Conservation (phyloP, 2,329 filamentous ascomycete species). For the Fusarium aywerte region DNA sequence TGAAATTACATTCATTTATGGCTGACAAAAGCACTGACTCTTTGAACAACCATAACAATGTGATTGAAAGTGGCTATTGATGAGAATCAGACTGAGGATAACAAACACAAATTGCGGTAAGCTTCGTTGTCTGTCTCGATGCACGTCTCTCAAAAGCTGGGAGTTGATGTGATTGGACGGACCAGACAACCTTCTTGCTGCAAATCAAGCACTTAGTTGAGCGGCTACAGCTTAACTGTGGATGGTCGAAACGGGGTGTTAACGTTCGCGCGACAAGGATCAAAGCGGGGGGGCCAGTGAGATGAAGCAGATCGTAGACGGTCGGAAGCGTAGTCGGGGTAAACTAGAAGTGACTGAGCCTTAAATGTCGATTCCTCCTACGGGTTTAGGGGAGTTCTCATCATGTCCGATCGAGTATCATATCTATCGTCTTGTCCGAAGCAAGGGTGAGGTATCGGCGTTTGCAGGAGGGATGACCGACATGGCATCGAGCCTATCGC, state of each 20-base stretch:
- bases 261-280: conserved; percentile 33
- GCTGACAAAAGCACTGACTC: conserved; percentile 9
- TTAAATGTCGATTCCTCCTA: not conserved
- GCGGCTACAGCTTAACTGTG: conserved; percentile 43
- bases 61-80: conserved; percentile 7
- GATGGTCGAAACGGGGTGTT: conserved; percentile 30
- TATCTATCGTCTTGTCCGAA: conserved; percentile 13
- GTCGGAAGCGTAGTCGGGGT: conserved; percentile 8
- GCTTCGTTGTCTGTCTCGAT: conserved; percentile 3
- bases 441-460: conserved; percentile 8
- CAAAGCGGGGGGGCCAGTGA: conserved; percentile 11
- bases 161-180: conserved; percentile 21
- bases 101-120: conserved; percentile 22
- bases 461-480: conserved; percentile 28
- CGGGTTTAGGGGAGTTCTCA: not conserved
- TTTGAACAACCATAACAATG: not conserved
- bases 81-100: not conserved
- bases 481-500: conserved; percentile 11
- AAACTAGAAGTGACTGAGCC: not conserved
- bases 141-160: conserved; percentile 1
- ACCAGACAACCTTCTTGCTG: conserved; percentile 23
- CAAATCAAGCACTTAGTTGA: conserved; percentile 24
- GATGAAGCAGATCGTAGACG: not conserved
- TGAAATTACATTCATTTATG: conserved; percentile 27
- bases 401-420: conserved; percentile 1